These are phyloP conservation scores for Prosopis cineraria DNA, from an alignment of 306 rosid species.

Conservation along the genomic window DNA sequence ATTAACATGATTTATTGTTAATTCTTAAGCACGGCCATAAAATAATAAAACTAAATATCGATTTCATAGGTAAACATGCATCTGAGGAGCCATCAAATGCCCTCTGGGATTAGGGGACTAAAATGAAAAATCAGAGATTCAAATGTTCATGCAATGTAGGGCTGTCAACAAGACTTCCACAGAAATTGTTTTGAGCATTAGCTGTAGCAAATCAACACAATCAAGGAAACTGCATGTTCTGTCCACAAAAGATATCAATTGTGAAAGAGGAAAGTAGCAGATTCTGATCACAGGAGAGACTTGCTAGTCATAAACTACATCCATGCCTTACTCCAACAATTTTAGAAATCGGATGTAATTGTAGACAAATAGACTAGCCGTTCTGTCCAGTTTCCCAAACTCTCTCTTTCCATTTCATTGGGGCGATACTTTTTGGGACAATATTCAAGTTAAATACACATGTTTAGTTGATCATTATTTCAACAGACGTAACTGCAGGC, in stretches of 20 bases:
- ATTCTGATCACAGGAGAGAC: constrained; percentile 1
- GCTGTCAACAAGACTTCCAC: background rate
- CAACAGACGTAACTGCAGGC: constrained; percentile 9
- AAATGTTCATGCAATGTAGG: constrained; percentile 2
- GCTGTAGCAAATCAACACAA: background rate
- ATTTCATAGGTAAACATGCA: background rate
- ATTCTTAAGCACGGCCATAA: background rate
- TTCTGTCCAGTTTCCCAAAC: constrained; percentile 13
- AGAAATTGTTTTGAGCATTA: background rate
- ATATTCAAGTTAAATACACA: background rate
- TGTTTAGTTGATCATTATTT: background rate
- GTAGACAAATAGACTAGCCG: background rate
- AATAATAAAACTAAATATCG: background rate
- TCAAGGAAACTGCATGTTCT: background rate
- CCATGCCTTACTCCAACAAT: background rate
- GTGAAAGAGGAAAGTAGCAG: constrained; percentile 5
- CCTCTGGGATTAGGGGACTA: background rate
- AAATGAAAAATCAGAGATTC: background rate
- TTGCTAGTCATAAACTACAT: constrained; percentile 7
- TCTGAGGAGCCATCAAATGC: constrained; percentile 3
- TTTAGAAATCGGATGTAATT: background rate
- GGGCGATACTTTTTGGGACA: background rate
- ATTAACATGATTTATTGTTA: background rate
- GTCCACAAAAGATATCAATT: constrained; percentile 1
- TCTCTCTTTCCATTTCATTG: background rate